These are phyloP conservation scores for Diaporthe nobilis DNA, from an alignment of 2,329 filamentous ascomycete species.

Conservation along the genomic window DNA sequence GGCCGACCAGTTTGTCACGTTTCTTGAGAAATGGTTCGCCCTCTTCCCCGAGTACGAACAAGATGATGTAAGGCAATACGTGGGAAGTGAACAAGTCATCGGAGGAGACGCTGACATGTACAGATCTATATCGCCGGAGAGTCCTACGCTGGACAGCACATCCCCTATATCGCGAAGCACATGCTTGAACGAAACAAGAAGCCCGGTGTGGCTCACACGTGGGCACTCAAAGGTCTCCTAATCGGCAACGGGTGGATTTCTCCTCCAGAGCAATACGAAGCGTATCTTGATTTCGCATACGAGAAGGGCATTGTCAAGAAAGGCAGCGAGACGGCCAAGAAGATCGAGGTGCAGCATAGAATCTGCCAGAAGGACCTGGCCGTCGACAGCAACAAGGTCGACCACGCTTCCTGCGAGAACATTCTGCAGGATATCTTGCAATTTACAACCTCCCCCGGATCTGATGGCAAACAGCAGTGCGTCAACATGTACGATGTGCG, in stretches of 20 bases:
- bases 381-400: conserved; percentile 70
- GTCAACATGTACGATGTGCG: conserved; percentile 98
- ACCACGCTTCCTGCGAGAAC: conserved; percentile 79
- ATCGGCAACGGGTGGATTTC: conserved; percentile 99
- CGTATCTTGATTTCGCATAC: conserved; percentile 87
- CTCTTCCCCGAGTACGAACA: conserved; percentile 92
- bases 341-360: conserved; percentile 77
- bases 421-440: conserved; percentile 82
- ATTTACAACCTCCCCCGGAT: conserved; percentile 68
- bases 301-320: conserved; percentile 80
- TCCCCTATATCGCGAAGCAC: conserved; percentile 94
- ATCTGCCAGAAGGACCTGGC: conserved; percentile 77
- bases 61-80: conserved; percentile 81
- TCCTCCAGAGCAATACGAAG: conserved; percentile 88
- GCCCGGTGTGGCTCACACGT: conserved; percentile 64
- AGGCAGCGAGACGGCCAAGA: conserved; percentile 73
- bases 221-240: conserved; percentile 87
- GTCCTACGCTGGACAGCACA: conserved; percentile 96
- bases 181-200: conserved; percentile 89
- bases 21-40: conserved; percentile 91
- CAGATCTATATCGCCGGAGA: conserved; percentile 96
- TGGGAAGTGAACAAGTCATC: not conserved
- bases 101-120: conserved; percentile 6
- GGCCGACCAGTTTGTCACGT: conserved; percentile 88
- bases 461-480: conserved; percentile 72